phyloP scores from a whole-genome alignment of 2,329 filamentous ascomycete species.

The Madurella fahalii region DNA sequence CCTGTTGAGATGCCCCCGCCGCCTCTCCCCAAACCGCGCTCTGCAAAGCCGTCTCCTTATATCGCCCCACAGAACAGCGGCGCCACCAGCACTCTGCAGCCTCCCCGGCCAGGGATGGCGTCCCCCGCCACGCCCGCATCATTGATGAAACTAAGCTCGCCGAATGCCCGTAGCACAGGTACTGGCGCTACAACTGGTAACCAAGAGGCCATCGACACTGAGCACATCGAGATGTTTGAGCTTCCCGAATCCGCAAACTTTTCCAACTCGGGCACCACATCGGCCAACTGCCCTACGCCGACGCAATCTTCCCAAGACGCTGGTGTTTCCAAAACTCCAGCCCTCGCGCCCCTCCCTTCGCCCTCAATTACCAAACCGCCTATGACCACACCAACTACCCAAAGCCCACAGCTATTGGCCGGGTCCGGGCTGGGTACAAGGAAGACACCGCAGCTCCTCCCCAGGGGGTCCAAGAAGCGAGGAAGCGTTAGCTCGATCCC shows the following conservation, averaged over 20 bases:
- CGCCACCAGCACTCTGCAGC: conserved; percentile 25
- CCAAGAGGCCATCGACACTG: conserved; percentile 42
- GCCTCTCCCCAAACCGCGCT: conserved; percentile 61
- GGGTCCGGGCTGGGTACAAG: conserved; percentile 46
- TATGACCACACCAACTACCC: conserved; percentile 51
- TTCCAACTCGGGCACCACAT: conserved; percentile 42
- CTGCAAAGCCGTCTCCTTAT: conserved; percentile 63
- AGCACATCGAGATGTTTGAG: conserved; percentile 55
- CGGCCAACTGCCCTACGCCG: conserved; percentile 43
- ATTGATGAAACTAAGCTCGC: conserved; percentile 69
- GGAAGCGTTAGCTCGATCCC: conserved; percentile 67
- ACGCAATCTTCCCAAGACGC: conserved; percentile 30
- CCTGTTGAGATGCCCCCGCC: conserved; percentile 55
- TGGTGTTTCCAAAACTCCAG: conserved; percentile 47
- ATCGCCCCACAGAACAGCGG: conserved; percentile 51
- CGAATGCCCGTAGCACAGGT: conserved; percentile 46
- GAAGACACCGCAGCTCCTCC: conserved; percentile 54
- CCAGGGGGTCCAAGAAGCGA: conserved; percentile 63
- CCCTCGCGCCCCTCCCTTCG: conserved; percentile 46
- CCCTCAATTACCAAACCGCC: conserved; percentile 42
- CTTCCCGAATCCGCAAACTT: conserved; percentile 68
- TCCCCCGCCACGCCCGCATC: conserved; percentile 83
- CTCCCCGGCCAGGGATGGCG: conserved; percentile 37
- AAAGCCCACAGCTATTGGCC: conserved; percentile 61
- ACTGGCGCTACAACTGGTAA: conserved; percentile 35